phyloP scores from a whole-genome alignment of 192 early-diverging fungal genomes.

The Linderina pennispora region DNA sequence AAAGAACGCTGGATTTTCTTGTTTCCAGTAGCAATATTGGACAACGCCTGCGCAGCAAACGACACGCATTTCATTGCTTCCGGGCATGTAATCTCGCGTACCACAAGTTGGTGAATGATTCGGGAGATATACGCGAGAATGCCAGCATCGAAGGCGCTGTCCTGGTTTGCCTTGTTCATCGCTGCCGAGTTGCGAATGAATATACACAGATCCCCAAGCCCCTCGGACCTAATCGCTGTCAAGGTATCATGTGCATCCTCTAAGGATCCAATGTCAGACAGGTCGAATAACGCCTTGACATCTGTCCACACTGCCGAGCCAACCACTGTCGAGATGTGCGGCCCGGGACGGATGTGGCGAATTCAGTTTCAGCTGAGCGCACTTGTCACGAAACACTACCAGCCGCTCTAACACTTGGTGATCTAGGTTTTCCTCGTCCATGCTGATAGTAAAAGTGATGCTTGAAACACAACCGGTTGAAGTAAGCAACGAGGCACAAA shows the following conservation, averaged over 20 bases:
- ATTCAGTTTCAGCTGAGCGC: conserved; percentile 4
- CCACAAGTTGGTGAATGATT: conserved; percentile 1
- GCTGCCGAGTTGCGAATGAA: conserved; percentile 37
- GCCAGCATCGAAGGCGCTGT: not conserved
- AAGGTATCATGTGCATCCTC: not conserved
- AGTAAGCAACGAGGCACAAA: too few species aligned
- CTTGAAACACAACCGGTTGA: too few species aligned
- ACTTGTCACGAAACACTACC: conserved; percentile 10
- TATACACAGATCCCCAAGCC: conserved; percentile 16
- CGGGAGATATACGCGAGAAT: conserved; percentile 5
- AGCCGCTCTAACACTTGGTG: not conserved
- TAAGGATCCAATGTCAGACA: not conserved
- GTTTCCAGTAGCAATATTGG: conserved; percentile 26
- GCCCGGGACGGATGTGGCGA: conserved; percentile 38
- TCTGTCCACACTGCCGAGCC: conserved; percentile 1
- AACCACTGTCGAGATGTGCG: conserved; percentile 8
- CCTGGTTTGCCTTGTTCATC: conserved; percentile 24
- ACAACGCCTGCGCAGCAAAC: conserved; percentile 24
- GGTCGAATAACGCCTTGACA: conserved; percentile 10
- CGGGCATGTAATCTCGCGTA: conserved; percentile 7
- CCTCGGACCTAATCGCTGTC: not conserved
- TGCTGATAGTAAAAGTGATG: not conserved
- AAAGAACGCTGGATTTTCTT: conserved; percentile 5
- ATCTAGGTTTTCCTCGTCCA: not conserved
- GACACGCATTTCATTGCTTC: conserved; percentile 15